Evolutionary conservation across 1,139 yeast species (phyloP).

Genomic region (Candida sanyaensis): DNA sequence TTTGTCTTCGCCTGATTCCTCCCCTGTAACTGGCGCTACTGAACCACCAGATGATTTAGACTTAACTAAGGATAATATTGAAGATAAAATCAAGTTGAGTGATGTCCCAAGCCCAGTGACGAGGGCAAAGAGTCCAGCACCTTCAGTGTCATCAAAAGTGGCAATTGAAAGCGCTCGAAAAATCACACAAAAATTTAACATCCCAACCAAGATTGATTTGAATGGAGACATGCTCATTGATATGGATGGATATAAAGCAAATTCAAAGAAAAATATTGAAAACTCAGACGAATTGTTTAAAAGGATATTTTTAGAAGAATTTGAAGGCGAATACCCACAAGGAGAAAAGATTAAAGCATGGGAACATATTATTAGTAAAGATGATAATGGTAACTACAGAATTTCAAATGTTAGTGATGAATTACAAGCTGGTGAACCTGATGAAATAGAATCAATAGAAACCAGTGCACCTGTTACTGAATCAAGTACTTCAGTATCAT

Average conservation of each 20-base stretch:
- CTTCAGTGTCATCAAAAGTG: constrained; percentile 31
- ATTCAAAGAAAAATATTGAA: constrained; percentile 66
- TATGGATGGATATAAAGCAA: constrained; percentile 95
- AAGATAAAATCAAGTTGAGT: constrained; percentile 27
- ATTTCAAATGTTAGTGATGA: constrained; percentile 33
- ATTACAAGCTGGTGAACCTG: constrained; percentile 11
- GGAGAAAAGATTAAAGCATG: constrained; percentile 28
- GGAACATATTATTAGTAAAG: constrained; percentile 48
- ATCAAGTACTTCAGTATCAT: not conserved
- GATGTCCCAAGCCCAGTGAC: constrained; percentile 20
- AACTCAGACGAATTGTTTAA: constrained; percentile 71
- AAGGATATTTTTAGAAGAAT: constrained; percentile 65
- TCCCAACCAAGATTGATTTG: constrained; percentile 85
- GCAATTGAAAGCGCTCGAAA: constrained; percentile 68
- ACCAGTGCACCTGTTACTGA: constrained; percentile 2
- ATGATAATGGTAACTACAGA: constrained; percentile 72
- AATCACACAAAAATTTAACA: constrained; percentile 72
- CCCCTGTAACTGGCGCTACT: constrained; percentile 23
- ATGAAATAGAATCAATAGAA: constrained; percentile 5
- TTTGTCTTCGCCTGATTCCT: constrained; percentile 61
- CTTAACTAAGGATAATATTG: constrained; percentile 32
- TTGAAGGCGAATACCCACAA: constrained; percentile 19
- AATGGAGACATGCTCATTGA: constrained; percentile 92
- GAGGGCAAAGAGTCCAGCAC: constrained; percentile 23
- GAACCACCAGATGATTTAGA: constrained; percentile 36